phyloP scores from a whole-genome alignment of 352 stramenopile species.

The Pythium pectinolyticum region DNA sequence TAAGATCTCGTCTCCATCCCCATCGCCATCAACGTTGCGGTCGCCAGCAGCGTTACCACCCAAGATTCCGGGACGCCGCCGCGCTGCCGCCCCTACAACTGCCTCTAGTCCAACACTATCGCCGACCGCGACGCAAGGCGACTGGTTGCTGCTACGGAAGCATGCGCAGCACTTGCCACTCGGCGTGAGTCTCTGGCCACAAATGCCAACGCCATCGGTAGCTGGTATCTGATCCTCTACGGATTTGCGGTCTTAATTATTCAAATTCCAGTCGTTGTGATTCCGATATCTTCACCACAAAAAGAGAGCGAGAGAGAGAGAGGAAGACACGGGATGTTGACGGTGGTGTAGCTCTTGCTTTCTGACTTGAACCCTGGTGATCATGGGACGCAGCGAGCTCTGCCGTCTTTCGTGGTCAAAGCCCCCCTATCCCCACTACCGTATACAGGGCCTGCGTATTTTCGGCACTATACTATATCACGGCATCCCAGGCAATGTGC shows the following conservation, averaged over 20 bases:
- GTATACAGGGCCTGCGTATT: too few relatives aligned
- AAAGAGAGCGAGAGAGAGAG: too few relatives aligned
- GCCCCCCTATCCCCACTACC: too few relatives aligned
- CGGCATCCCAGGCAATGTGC: neutral
- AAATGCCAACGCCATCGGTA: neutral
- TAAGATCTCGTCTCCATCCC: too few relatives aligned
- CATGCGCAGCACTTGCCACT: conserved; percentile 13
- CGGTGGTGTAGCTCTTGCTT: too few relatives aligned
- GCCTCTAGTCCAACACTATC: neutral
- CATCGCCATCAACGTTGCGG: too few relatives aligned
- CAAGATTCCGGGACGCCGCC: conserved; percentile 21
- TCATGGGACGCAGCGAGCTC: neutral
- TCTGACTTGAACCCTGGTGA: neutral
- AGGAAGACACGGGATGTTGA: too few relatives aligned
- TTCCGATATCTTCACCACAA: neutral
- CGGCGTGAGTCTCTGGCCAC: conserved; percentile 16
- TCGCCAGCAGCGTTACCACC: conserved; percentile 12
- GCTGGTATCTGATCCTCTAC: neutral
- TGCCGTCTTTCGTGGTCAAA: too few relatives aligned
- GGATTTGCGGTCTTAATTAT: neutral
- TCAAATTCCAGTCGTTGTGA: neutral
- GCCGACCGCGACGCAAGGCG: conserved; percentile 6
- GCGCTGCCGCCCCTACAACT: too few relatives aligned
- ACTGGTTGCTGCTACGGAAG: conserved; percentile 20
- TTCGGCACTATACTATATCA: neutral